Percentiles rank a stretch among this genome's conserved stretches.
Conservation (phyloP, 352 stramenopile genomes). For the Phytophthora meadii region DNA sequence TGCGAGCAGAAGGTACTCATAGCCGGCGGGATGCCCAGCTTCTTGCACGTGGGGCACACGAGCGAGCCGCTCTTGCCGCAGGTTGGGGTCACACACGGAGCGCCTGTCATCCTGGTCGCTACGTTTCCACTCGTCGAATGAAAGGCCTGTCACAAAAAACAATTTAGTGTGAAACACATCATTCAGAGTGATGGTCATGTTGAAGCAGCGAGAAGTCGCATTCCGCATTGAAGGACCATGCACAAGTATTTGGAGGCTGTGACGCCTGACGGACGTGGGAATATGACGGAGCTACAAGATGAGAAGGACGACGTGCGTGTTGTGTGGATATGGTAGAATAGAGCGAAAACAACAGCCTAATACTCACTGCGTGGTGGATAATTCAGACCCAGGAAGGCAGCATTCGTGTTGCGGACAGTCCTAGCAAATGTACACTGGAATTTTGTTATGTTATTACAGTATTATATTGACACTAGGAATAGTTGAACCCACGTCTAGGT, state of each 20-base stretch:
- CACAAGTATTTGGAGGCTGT: slow-evolving; percentile 34
- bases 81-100: slow-evolving; percentile 71
- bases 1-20: slow-evolving; percentile 94
- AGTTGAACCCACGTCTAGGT: slow-evolving; percentile 25
- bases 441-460: background rate
- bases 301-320: slow-evolving; percentile 5
- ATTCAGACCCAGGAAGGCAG: slow-evolving; percentile 14
- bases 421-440: slow-evolving; percentile 19
- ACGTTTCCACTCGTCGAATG: slow-evolving; percentile 32
- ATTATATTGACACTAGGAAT: background rate
- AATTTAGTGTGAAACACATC: slow-evolving; percentile 19
- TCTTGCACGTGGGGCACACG: slow-evolving; percentile 92
- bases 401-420: slow-evolving; percentile 25
- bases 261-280: slow-evolving; percentile 22
- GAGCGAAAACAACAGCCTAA: background rate
- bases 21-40: slow-evolving; percentile 84
- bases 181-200: slow-evolving; percentile 24
- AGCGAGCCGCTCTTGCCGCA: slow-evolving; percentile 87
- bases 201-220: slow-evolving; percentile 24
- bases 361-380: slow-evolving; percentile 3
- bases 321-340: background rate
- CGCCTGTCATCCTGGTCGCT: slow-evolving; percentile 29
- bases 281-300: background rate
- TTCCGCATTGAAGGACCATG: slow-evolving; percentile 21
- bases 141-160: slow-evolving; percentile 19